Conservation (phyloP, 129 eudicot species). For the Mikania micrantha region DNA sequence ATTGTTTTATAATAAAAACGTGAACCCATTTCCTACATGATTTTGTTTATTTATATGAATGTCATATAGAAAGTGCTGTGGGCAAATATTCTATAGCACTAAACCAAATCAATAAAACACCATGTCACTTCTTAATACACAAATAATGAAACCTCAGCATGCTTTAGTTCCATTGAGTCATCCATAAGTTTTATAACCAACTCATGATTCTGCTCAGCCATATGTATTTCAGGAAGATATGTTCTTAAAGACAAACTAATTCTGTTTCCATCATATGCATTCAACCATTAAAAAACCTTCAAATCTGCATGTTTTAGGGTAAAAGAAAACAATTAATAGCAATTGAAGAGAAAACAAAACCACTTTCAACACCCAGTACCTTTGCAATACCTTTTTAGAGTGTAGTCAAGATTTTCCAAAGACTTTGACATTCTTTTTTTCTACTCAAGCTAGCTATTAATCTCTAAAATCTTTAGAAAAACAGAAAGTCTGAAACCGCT, state of each 20-base stretch:
- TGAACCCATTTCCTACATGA: too few relatives aligned
- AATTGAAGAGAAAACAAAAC: conserved; percentile 4
- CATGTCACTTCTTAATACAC: neutral
- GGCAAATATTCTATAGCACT: neutral
- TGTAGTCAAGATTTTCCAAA: conserved; percentile 60
- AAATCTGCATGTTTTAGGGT: conserved; percentile 34
- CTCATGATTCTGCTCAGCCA: too few relatives aligned
- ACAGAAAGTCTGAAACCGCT: neutral
- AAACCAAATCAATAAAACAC: neutral
- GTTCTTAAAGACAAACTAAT: conserved; percentile 71
- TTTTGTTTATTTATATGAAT: neutral
- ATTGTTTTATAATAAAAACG: too few relatives aligned
- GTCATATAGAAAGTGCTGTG: neutral
- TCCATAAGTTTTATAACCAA: conserved; percentile 57
- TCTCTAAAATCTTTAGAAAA: conserved; percentile 39
- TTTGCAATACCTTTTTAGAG: conserved; percentile 39
- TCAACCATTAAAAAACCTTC: conserved; percentile 60
- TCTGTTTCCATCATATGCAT: conserved; percentile 51
- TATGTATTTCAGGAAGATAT: too few relatives aligned
- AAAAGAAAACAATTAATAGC: neutral
- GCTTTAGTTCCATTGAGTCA: conserved; percentile 56
- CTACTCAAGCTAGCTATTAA: conserved; percentile 53
- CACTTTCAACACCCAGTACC: neutral
- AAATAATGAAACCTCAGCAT: conserved; percentile 54
- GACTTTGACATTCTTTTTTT: conserved; percentile 48